A percentile compares a stretch with the other conserved stretches of the same genome.
These are phyloP conservation scores for Cladosporium cucumerinum DNA, from an alignment of 2,329 filamentous ascomycete species.

Conservation along the genomic window DNA sequence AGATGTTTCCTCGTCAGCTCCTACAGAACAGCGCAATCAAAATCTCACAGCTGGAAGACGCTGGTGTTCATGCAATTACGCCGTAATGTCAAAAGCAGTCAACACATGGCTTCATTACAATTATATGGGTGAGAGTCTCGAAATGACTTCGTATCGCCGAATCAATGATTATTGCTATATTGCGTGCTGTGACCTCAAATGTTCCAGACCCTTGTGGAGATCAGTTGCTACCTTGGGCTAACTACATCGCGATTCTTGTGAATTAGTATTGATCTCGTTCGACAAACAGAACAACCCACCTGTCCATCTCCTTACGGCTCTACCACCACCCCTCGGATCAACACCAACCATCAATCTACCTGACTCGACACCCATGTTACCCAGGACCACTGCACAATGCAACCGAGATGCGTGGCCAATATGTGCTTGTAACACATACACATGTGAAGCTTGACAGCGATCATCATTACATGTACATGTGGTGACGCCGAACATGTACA, in stretches of 20 bases:
- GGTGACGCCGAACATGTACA: too few species aligned
- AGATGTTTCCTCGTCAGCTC: background rate
- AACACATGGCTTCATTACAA: too few species aligned
- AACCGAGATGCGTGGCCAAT: background rate
- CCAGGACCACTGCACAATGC: background rate
- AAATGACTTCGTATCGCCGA: background rate
- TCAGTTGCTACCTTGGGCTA: background rate
- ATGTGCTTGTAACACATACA: background rate
- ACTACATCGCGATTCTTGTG: background rate
- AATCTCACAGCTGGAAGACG: constrained; percentile 5
- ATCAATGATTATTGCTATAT: background rate
- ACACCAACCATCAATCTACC: background rate
- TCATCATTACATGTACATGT: too few species aligned
- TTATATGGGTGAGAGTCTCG: background rate
- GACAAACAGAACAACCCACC: background rate
- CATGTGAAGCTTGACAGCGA: too few species aligned
- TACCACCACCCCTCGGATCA: background rate
- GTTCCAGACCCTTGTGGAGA: background rate
- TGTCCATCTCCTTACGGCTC: background rate
- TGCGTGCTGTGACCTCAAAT: background rate
- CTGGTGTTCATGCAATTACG: constrained; percentile 5
- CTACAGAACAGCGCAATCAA: constrained; percentile 4
- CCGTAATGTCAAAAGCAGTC: background rate
- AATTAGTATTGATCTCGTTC: background rate
- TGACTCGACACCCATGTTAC: background rate